Evolutionary conservation across 108 stramenopile genomes (phyloP).

Genomic region (Schizochytrium sp.): DNA sequence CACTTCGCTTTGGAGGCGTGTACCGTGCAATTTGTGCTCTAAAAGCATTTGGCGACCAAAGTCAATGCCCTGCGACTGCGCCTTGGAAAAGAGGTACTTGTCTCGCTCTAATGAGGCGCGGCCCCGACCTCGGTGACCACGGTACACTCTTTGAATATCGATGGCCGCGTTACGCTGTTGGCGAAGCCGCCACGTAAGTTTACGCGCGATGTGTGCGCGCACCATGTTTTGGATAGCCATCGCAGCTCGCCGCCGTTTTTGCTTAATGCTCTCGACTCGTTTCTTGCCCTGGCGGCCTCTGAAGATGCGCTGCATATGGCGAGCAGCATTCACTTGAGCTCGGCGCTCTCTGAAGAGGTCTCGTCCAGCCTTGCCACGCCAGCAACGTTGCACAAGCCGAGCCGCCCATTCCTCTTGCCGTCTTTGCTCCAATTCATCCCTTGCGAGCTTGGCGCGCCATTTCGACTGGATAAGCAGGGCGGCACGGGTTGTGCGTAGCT

Average conservation of each 20-base stretch:
- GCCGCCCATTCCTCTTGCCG: conserved; percentile 69
- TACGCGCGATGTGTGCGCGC: conserved; percentile 43
- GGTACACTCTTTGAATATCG: conserved; percentile 54
- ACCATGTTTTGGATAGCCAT: conserved; percentile 50
- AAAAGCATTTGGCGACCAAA: conserved; percentile 75
- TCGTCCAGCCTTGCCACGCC: conserved; percentile 56
- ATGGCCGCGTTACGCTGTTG: conserved; percentile 40
- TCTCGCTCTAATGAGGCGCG: conserved; percentile 63
- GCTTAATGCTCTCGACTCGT: conserved; percentile 32
- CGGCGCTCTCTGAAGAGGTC: conserved; percentile 27
- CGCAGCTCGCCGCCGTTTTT: conserved; percentile 44
- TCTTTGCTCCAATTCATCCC: conserved; percentile 43
- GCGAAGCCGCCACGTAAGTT: conserved; percentile 32
- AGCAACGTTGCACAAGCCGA: conserved; percentile 59
- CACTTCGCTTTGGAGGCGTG: conserved; percentile 70
- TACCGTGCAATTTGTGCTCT: conserved; percentile 77
- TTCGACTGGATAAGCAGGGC: conserved; percentile 57
- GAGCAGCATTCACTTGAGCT: conserved; percentile 31
- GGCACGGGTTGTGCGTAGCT: conserved; percentile 52
- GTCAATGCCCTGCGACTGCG: conserved; percentile 72
- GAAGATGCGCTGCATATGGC: conserved; percentile 45
- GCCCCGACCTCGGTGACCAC: conserved; percentile 60
- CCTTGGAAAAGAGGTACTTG: conserved; percentile 68
- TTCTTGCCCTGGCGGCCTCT: conserved; percentile 52
- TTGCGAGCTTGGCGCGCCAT: conserved; percentile 58